Evolutionary conservation across 140 eudicot species (phyloP).

Genomic region (Anethum foeniculum): DNA sequence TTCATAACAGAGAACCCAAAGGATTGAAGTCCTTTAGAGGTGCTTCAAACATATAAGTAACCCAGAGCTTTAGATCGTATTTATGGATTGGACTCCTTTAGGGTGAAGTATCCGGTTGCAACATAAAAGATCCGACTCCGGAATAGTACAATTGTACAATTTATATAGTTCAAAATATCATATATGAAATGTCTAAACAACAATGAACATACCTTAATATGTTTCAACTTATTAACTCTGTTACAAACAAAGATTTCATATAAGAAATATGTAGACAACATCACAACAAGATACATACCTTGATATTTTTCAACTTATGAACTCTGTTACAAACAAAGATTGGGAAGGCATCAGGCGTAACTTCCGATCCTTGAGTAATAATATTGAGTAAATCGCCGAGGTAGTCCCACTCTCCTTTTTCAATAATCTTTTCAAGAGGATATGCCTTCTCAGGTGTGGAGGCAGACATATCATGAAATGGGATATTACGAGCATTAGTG

Average conservation of each 20-base stretch:
- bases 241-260: slow-evolving; percentile 45
- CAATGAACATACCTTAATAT: slow-evolving; percentile 43
- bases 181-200: not conserved
- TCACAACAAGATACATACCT: slow-evolving; percentile 37
- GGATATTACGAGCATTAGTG: slow-evolving; percentile 43
- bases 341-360: slow-evolving; percentile 41
- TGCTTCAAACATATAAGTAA: not conserved
- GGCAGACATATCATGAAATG: slow-evolving; percentile 73
- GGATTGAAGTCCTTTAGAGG: not conserved
- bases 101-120: not conserved
- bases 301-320: slow-evolving; percentile 33
- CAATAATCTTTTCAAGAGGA: slow-evolving; percentile 69
- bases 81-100: not conserved
- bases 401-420: slow-evolving; percentile 71
- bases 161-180: not conserved
- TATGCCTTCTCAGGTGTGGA: slow-evolving; percentile 51
- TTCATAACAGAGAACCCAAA: not conserved
- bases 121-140: not conserved
- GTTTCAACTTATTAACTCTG: slow-evolving; percentile 44
- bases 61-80: not conserved
- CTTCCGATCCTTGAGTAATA: slow-evolving; percentile 30
- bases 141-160: not conserved
- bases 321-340: slow-evolving; percentile 63
- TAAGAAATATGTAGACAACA: not conserved
- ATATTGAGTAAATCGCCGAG: slow-evolving; percentile 48